phyloP scores from a whole-genome alignment of 331 rosid genomes.

The Quercus tomentella region DNA sequence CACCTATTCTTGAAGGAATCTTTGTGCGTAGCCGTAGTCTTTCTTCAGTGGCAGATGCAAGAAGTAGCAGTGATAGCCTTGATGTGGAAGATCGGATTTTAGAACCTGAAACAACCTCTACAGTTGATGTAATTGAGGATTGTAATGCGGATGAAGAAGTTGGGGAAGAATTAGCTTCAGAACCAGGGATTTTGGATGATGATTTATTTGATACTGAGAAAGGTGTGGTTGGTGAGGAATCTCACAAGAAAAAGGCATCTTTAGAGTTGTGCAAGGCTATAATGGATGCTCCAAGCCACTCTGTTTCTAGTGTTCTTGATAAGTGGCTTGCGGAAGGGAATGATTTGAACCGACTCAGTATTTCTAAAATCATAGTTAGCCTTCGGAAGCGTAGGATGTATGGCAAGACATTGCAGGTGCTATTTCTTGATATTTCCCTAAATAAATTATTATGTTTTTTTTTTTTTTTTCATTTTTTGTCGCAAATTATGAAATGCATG shows the following conservation, averaged over 20 bases:
- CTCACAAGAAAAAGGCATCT: conserved; percentile 8
- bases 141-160: neutral
- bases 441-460: neutral
- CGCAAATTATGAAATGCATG: neutral
- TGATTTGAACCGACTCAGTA: conserved; percentile 1
- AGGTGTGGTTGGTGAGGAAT: neutral
- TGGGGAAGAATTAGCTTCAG: neutral
- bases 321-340: neutral
- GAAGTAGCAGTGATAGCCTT: neutral
- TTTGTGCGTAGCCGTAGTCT: neutral
- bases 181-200: neutral
- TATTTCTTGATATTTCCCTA: neutral
- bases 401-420: conserved; percentile 21
- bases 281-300: neutral
- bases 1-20: neutral
- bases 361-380: neutral
- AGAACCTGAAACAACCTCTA: neutral
- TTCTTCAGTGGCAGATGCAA: neutral
- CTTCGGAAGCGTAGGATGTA: conserved; percentile 7
- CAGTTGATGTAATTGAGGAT: neutral
- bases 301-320: neutral
- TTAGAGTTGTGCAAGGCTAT: conserved; percentile 11
- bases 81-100: neutral
- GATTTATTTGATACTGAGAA: conserved; percentile 9
- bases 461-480: neutral